phyloP scores from a whole-genome alignment of 768 basidiomycete genomes.

The Mycena sanguinolenta region DNA sequence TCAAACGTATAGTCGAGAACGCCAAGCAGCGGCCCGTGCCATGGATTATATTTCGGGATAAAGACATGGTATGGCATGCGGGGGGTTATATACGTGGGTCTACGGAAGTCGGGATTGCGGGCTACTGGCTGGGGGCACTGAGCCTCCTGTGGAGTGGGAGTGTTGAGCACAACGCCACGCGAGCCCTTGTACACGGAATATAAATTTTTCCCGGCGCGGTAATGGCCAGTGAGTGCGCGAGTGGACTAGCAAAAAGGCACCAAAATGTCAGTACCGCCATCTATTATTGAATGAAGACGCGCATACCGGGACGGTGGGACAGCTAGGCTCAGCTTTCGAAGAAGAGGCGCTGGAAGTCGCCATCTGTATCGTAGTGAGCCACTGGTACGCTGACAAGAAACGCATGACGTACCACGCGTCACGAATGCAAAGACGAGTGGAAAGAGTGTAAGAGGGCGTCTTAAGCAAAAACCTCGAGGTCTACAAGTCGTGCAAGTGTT shows the following conservation, averaged over 20 bases:
- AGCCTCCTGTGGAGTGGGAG: neutral
- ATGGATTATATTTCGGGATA: neutral
- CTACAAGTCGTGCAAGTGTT: too few relatives aligned
- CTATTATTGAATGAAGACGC: neutral
- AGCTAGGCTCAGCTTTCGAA: neutral
- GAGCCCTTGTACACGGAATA: neutral
- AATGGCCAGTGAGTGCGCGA: neutral
- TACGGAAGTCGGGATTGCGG: neutral
- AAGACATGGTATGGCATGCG: neutral
- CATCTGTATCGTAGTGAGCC: neutral
- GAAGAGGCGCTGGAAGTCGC: neutral
- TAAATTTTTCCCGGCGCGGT: neutral
- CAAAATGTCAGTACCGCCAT: neutral
- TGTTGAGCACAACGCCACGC: neutral
- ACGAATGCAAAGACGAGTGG: too few relatives aligned
- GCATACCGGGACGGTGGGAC: neutral
- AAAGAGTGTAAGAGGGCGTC: too few relatives aligned
- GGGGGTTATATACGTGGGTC: neutral
- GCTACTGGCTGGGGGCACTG: neutral
- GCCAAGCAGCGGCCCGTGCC: neutral
- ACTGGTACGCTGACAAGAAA: neutral
- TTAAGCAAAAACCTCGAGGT: too few relatives aligned
- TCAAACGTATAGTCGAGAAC: neutral
- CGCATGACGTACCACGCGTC: neutral
- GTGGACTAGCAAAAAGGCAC: neutral